Evolutionary conservation across 371 early-diverging fungal species (phyloP), one percentile per base, ranked within the genome.

Genomic region (Mortierella sp.): DNA sequence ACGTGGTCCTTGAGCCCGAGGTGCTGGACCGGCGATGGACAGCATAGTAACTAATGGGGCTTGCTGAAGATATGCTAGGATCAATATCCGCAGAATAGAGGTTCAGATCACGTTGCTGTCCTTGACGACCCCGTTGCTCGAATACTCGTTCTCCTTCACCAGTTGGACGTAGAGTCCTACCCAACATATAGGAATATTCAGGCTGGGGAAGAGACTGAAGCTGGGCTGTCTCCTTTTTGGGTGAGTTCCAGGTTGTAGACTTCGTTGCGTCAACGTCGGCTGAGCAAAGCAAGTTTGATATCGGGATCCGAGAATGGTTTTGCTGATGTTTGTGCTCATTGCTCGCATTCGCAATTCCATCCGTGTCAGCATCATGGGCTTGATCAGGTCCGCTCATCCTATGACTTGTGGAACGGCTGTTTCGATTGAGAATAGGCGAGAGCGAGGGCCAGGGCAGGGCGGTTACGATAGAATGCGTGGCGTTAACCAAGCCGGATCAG

Each of bases 221-320:
- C 48, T 67, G 52, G 12, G 58, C 56, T 3, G 69, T 27, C 19
- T 67, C 68, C 19, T 56, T 68, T 9, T 43, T 27, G 8, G 56
- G 56, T 1, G 69, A 56, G 28, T 56, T 61, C 69, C 69, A 68
- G 14, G 69, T 44, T 17, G 60, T 54, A 34, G 56, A 19, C 37
- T 50, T 50, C n/a, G 51, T 11, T 5, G 55, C 44, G 19, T 58
- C 50, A 8, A 50, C 60, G 12, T 71, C 64, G 15, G 56, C 49
- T 23, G 72, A 44, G 30, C 72, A 72, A 23, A 72, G 72, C 21
- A 72, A 49, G 30, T 54, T 57, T 8, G 72, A 41, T 27, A 72
- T 66, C 19, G 30, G 32, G 14, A 72, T 65, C 4, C 72, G 68
- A 5, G 68, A 37, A 9, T 59, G 48, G 27, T 21, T 57, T 8